phyloP scores from a whole-genome alignment of 805 yeast species.

The Candida boleticola region DNA sequence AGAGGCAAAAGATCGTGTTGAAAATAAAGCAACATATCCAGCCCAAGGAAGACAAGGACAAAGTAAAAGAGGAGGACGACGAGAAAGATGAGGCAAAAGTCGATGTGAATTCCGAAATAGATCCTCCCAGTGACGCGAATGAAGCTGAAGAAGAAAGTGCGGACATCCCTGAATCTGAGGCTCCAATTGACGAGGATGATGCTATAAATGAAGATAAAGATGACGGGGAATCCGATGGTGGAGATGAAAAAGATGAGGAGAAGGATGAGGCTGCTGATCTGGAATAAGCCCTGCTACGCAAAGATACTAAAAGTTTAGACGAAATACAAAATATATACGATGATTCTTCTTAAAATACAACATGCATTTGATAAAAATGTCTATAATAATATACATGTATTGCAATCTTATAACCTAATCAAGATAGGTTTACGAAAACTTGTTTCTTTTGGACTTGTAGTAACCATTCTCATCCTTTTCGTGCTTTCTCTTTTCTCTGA shows the following conservation, averaged over 20 bases:
- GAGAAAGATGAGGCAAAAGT: conserved; percentile 2
- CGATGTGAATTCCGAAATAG: conserved; percentile 3
- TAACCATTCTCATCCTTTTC: conserved; percentile 75
- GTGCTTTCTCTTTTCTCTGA: conserved; percentile 73
- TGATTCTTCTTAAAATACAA: neutral
- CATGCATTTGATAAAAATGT: no score
- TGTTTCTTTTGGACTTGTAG: conserved; percentile 57
- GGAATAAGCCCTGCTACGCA: no score
- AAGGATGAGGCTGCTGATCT: no score
- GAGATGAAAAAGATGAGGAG: neutral
- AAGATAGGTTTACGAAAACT: neutral
- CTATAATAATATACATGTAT: no score
- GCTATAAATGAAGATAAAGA: neutral
- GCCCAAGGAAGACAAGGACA: conserved; percentile 5
- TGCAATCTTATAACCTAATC: no score
- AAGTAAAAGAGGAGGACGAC: conserved; percentile 1
- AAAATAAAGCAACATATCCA: neutral
- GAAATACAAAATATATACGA: neutral
- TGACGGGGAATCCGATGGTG: neutral
- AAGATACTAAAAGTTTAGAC: neutral
- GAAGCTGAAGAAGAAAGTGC: neutral
- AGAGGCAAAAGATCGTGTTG: conserved; percentile 13
- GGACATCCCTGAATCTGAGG: neutral
- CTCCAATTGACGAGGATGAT: neutral
- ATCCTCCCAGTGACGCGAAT: conserved; percentile 2